Base-by-base conservation (phyloP, 805 yeast genomes). In the Candida nonsorbophila region DNA sequence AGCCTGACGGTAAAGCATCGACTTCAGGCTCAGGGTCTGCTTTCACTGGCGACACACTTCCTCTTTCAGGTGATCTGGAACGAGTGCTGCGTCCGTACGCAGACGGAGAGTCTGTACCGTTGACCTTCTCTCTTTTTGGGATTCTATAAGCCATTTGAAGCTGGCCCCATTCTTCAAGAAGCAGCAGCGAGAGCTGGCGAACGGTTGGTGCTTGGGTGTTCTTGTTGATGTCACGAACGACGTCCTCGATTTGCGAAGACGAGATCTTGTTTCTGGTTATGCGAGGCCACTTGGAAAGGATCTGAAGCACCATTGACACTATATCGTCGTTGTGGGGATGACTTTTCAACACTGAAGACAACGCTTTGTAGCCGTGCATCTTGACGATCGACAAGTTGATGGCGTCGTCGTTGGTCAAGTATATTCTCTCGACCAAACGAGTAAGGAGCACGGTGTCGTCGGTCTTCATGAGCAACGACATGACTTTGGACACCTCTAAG, bases 121-220 rank as follows among this genome's bases (percentile, higher is more conserved):
- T 56, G n/a, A n/a, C n/a, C n/a, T n/a, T n/a, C n/a, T n/a, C n/a
- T 22, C 67, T 68, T 43, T 88, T 79, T 1, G 94, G 88, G 29
- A 90, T 88, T 25, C 92, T 72, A 48, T 80, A 84, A n/a, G 87
- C 88, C 72, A 84, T 76, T 48, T 82, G 79, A 35, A 84, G 70
- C 15, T 61, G 60, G 25, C 78, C 62, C 97, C 97, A 90, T 32
- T 67, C 79, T 1, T 67, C 61, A 16, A 84, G 44, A 21, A 90
- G 55, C 5, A 52, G 51, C 3, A 51, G 34, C 3, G 80, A 67
- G 30, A 67, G 53, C 1, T 31, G 33, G 39, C 53, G 46, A 19
- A 68, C 45, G 7, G 52, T 53, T 3, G 41, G 45, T 33, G 49
- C 51, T 7, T 26, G 20, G 21, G 52, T 44, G 6, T 34, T 41